phyloP scores from a whole-genome alignment of 345 rosid genomes.

The Syzygium jambos region DNA sequence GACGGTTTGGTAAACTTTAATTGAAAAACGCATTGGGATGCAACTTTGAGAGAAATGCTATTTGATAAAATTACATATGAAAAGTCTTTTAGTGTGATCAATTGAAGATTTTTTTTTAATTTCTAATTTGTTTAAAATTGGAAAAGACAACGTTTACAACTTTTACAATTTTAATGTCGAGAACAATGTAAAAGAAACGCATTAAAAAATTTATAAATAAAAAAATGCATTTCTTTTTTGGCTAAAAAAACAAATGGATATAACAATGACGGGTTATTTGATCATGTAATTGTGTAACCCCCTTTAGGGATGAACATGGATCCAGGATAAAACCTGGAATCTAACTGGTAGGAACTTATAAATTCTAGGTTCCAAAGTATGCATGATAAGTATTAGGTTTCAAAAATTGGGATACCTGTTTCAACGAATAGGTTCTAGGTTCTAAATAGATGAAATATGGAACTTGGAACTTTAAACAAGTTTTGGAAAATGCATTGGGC shows the following conservation, averaged over 20 bases:
- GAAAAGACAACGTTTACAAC: not conserved
- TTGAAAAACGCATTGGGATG: not conserved
- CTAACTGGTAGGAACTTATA: too few relatives aligned
- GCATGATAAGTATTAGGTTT: too few relatives aligned
- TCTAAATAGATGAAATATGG: too few relatives aligned
- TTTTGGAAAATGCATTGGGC: too few relatives aligned
- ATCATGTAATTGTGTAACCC: too few relatives aligned
- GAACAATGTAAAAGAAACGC: not conserved
- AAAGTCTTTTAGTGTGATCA: not conserved
- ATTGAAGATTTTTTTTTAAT: not conserved
- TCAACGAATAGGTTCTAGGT: too few relatives aligned
- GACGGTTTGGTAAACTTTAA: fast-evolving
- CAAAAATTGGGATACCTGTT: too few relatives aligned
- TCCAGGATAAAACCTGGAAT: too few relatives aligned
- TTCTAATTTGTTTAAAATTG: not conserved
- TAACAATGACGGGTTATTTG: too few relatives aligned
- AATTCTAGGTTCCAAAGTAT: too few relatives aligned
- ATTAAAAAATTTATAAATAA: not conserved
- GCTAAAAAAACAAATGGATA: not conserved
- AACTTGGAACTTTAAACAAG: too few relatives aligned
- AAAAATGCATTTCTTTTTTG: not conserved
- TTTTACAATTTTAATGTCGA: not conserved
- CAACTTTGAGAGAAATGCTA: not conserved
- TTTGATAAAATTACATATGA: not conserved
- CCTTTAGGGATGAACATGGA: too few relatives aligned